A percentile compares a stretch with the other conserved stretches of the same genome.
Conservation (phyloP, 2,329 filamentous ascomycete species). For the Colletotrichum sp. region DNA sequence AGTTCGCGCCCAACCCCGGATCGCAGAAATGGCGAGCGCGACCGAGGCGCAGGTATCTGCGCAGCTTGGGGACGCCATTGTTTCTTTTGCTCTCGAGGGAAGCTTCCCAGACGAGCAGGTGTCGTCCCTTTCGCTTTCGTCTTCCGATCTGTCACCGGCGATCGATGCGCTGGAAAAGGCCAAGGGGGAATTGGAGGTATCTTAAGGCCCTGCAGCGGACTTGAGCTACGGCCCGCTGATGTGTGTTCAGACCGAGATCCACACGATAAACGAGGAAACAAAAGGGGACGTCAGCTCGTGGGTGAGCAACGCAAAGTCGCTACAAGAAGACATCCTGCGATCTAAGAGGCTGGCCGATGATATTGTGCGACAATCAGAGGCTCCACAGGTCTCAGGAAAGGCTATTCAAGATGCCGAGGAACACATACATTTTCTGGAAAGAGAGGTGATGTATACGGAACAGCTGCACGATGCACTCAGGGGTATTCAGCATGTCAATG, state of each 20-base stretch:
- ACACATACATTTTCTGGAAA: slow-evolving; percentile 60
- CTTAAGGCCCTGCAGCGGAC: background rate
- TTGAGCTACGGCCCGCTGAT: background rate
- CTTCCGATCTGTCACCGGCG: slow-evolving; percentile 42
- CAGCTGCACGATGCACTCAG: slow-evolving; percentile 58
- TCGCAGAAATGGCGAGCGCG: slow-evolving; percentile 32
- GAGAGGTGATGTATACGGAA: slow-evolving; percentile 63
- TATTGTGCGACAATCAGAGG: slow-evolving; percentile 80
- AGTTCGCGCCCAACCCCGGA: background rate
- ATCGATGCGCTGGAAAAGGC: slow-evolving; percentile 41
- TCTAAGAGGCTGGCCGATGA: slow-evolving; percentile 81
- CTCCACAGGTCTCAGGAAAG: slow-evolving; percentile 58
- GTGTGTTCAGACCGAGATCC: slow-evolving; percentile 68
- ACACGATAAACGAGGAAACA: slow-evolving; percentile 75
- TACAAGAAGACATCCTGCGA: slow-evolving; percentile 84
- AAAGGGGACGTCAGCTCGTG: slow-evolving; percentile 83
- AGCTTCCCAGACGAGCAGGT: slow-evolving; percentile 44
- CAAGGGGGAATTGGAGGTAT: slow-evolving; percentile 45
- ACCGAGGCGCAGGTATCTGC: slow-evolving; percentile 27
- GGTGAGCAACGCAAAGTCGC: slow-evolving; percentile 82
- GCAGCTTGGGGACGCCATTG: slow-evolving; percentile 43
- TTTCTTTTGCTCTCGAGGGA: slow-evolving; percentile 44
- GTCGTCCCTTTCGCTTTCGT: slow-evolving; percentile 39
- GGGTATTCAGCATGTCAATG: slow-evolving; percentile 61
- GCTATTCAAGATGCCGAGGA: slow-evolving; percentile 57